Evolutionary conservation across 1,284 basidiomycete genomes (phyloP).

Genomic region (Puccinia horiana): DNA sequence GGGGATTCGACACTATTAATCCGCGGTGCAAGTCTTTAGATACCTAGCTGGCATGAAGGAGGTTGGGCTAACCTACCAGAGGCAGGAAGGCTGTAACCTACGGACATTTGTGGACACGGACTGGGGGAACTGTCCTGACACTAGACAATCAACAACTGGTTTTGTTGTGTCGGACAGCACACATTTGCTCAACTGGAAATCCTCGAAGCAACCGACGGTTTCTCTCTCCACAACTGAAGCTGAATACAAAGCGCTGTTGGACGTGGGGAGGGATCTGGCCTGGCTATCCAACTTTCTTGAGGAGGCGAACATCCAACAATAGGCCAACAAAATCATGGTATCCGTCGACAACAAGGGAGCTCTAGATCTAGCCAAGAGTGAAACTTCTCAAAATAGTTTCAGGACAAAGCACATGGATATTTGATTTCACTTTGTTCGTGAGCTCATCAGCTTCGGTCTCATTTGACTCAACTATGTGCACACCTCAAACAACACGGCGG

Average conservation of each 20-base stretch:
- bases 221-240: conserved; percentile 60
- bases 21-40: neutral
- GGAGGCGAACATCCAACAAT: conserved; percentile 52
- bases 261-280: conserved; percentile 61
- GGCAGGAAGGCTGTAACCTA: too few relatives aligned
- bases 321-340: conserved; percentile 54
- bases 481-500: conserved; percentile 59
- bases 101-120: neutral
- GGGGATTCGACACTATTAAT: neutral
- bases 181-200: conserved; percentile 57
- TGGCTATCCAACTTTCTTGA: conserved; percentile 58
- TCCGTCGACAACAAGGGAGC: conserved; percentile 60
- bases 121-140: neutral
- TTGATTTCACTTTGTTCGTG: conserved; percentile 60
- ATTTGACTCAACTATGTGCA: conserved; percentile 57
- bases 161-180: neutral
- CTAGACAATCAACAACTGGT: neutral
- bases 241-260: conserved; percentile 62
- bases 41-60: neutral
- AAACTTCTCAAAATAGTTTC: too few relatives aligned
- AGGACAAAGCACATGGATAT: conserved; percentile 63
- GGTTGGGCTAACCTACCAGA: neutral
- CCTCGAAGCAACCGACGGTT: conserved; percentile 59
- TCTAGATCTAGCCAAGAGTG: conserved; percentile 58
- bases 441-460: conserved; percentile 56